Percentiles rank a stretch among this genome's conserved stretches.
Conservation (phyloP, 2,329 filamentous ascomycete species). For the Claviceps humidiphila region DNA sequence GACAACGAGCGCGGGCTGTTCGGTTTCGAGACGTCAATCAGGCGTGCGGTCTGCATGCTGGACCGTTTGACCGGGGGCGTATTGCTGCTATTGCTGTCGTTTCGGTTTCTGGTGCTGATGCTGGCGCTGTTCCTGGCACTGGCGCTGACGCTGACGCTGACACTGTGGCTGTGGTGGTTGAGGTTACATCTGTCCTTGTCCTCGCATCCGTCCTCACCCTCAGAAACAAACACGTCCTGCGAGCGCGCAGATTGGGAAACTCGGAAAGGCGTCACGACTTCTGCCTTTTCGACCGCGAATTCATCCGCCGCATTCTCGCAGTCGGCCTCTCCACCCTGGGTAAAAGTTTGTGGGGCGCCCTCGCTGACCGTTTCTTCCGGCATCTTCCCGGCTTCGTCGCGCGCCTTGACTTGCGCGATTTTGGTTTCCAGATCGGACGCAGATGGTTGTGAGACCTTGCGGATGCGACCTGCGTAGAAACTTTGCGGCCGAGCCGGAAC, state of each 20-base stretch:
- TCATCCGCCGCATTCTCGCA: constrained; percentile 29
- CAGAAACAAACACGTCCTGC: constrained; percentile 30
- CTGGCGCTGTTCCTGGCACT: too few relatives aligned
- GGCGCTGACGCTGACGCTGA: too few relatives aligned
- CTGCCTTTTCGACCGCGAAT: constrained; percentile 39
- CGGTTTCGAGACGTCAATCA: constrained; percentile 42
- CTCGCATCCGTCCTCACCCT: too few relatives aligned
- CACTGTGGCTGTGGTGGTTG: too few relatives aligned
- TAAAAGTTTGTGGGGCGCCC: neutral
- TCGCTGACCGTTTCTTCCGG: neutral
- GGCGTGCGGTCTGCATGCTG: constrained; percentile 42
- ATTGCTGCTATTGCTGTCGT: constrained; percentile 30
- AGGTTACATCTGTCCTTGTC: too few relatives aligned
- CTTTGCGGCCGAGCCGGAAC: constrained; percentile 26
- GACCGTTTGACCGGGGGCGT: constrained; percentile 25
- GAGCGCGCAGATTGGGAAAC: constrained; percentile 40
- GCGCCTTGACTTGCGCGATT: neutral
- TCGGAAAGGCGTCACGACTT: constrained; percentile 43
- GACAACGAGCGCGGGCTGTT: constrained; percentile 32
- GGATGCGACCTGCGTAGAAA: constrained; percentile 1
- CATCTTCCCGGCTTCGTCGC: neutral
- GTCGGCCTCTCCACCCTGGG: constrained; percentile 3
- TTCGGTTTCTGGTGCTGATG: too few relatives aligned
- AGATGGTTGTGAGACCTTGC: neutral
- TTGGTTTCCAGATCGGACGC: neutral